Evolutionary conservation across 2,329 filamentous ascomycete genomes (phyloP), one percentile per base, ranked within the genome.

Genomic region (Colletotrichum tanaceti): DNA sequence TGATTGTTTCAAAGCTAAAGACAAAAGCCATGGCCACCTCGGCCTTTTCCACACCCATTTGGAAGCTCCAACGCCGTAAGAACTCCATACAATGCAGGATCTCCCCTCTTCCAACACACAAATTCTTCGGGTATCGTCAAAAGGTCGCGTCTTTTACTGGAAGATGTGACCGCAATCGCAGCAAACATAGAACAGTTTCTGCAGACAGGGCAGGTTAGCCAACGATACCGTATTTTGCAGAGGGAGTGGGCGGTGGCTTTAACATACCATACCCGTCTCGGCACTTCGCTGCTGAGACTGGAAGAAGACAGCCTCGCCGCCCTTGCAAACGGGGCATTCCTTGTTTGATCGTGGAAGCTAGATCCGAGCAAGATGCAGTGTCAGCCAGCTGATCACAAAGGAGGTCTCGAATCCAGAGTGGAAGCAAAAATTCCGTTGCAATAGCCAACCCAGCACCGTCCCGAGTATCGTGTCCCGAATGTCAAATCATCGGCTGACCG

Each of bases 281-380:
- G 93, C 93, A 74, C 92, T 97, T 81, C 96, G 92, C 84, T 98
- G 94, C 79, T 99, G 96, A 71, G 94, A 98, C 84, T 99, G 96
- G 85, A 99, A 99, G 84, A 97, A 99, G 69, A 99, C 97, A 53
- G 94, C 94, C 82, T 98, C 94, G 74, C 90, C 89, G 79, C 96
- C 92, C 73, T 88, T 87, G 85, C 97, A 99, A 74, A 85, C 87
- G 60, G 94, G 93, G 83, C 96, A 99, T 70, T 87, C 87, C 82
- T 92, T 93, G 79, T 93, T 93, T 75, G 93, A 91, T 76, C 94
- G 91, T 72, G 96, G 96, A 79, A 98, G 92, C 94, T 98, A 88
- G 77, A 85, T 74, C 68, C 74, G 71, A 16, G 72, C 73, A 76
- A 76, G 73, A 73, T 79, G 73, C 73, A 73, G 73, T 44, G 81